Evolutionary conservation across 1,284 basidiomycete species (phyloP).

Genomic region (Malassezia obtusa): DNA sequence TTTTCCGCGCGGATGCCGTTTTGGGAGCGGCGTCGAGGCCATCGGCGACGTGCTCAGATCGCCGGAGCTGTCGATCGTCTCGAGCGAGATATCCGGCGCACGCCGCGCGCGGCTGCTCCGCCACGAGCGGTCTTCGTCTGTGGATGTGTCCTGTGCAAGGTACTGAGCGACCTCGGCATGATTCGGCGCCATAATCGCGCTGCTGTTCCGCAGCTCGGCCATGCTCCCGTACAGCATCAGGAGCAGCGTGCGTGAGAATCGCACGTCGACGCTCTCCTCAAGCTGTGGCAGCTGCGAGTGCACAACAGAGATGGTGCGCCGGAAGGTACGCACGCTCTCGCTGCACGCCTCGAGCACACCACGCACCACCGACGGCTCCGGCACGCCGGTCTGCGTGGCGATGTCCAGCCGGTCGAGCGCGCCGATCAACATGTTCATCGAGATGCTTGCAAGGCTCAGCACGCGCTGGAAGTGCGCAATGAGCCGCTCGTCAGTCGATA

Average conservation of each 20-base stretch:
- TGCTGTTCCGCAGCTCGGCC: slow-evolving; percentile 76
- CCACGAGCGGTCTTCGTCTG: neutral
- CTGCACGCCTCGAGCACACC: slow-evolving; percentile 71
- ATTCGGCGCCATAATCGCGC: slow-evolving; percentile 68
- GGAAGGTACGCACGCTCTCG: slow-evolving; percentile 74
- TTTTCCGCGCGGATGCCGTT: slow-evolving; percentile 4
- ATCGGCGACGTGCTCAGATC: neutral
- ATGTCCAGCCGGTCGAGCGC: slow-evolving; percentile 87
- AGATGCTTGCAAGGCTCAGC: slow-evolving; percentile 59
- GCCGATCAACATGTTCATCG: slow-evolving; percentile 74
- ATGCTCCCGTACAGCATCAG: slow-evolving; percentile 80
- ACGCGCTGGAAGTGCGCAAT: slow-evolving; percentile 29
- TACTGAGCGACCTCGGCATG: slow-evolving; percentile 56
- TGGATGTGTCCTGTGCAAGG: slow-evolving; percentile 8
- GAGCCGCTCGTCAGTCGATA: slow-evolving; percentile 75
- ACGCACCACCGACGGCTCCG: slow-evolving; percentile 62
- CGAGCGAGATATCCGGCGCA: neutral
- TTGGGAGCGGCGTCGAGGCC: slow-evolving; percentile 2
- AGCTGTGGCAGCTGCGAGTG: slow-evolving; percentile 66
- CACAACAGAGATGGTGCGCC: slow-evolving; percentile 74
- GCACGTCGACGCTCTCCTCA: slow-evolving; percentile 64
- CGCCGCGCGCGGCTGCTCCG: neutral
- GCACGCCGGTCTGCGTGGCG: slow-evolving; percentile 62
- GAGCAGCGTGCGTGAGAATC: slow-evolving; percentile 77
- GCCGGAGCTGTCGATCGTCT: neutral